Evolutionary conservation across 805 yeast species (phyloP).

Genomic region (Jamesozyma piceae): DNA sequence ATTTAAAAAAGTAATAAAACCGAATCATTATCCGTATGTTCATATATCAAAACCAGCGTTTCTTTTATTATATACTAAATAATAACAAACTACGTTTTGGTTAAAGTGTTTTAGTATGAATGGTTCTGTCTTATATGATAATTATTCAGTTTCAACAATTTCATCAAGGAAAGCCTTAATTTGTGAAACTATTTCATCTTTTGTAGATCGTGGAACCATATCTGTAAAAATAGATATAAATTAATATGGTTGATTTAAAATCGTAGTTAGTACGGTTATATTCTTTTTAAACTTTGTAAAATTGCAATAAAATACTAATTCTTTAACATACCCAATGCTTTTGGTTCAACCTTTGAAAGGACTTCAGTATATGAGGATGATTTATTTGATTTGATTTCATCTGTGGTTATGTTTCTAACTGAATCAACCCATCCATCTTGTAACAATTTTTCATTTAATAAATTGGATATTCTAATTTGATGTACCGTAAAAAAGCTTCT

Average conservation of each 20-base stretch:
- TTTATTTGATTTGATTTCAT: conserved; percentile 33
- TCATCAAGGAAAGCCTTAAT: conserved; percentile 51
- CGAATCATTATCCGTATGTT: no score
- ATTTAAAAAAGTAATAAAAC: no score
- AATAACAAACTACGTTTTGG: no score
- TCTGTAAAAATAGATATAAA: conserved; percentile 16
- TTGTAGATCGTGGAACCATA: conserved; percentile 60
- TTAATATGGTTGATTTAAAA: conserved; percentile 7
- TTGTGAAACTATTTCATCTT: conserved; percentile 46
- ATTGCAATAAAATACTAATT: not conserved
- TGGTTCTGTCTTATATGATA: not conserved
- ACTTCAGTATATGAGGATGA: conserved; percentile 46
- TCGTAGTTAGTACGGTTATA: not conserved
- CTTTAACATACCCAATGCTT: conserved; percentile 46
- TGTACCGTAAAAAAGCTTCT: no score
- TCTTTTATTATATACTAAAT: no score
- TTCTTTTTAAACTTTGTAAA: not conserved
- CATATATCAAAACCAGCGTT: no score
- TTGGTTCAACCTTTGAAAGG: conserved; percentile 45
- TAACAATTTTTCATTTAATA: conserved; percentile 52
- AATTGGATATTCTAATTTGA: conserved; percentile 42
- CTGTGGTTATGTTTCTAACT: conserved; percentile 50
- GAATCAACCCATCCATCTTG: conserved; percentile 84
- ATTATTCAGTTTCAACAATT: conserved; percentile 33
- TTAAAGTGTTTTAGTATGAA: no score